phyloP scores from a whole-genome alignment of 345 rosid genomes.

The Camelina laxa region DNA sequence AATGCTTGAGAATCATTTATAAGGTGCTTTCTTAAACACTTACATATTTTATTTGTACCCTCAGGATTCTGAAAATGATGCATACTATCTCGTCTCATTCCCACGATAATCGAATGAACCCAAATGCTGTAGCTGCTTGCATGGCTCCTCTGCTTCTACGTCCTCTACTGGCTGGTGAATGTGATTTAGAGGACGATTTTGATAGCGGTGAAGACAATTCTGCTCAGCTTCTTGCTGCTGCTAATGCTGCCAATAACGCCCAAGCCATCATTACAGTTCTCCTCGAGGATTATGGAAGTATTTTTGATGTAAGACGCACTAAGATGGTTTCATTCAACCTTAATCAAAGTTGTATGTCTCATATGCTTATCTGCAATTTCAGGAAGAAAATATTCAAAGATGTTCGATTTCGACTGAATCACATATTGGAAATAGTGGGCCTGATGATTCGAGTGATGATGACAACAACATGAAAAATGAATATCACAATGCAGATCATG shows the following conservation, averaged over 20 bases:
- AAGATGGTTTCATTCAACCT: constrained; percentile 19
- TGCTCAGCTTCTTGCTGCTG: constrained; percentile 99
- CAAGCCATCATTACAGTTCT: constrained; percentile 85
- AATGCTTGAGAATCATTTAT: constrained; percentile 12
- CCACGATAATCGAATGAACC: constrained; percentile 89
- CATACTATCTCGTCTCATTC: constrained; percentile 78
- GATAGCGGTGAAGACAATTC: constrained; percentile 85
- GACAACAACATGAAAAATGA: constrained; percentile 79
- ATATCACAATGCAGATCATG: constrained; percentile 92
- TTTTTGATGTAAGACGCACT: constrained; percentile 80
- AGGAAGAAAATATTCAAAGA: constrained; percentile 95
- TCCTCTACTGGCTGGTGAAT: constrained; percentile 94
- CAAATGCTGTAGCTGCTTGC: constrained; percentile 99
- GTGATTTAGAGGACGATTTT: constrained; percentile 92
- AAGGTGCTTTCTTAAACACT: constrained; percentile 30
- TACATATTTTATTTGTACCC: constrained; percentile 27
- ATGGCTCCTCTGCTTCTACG: constrained; percentile 98
- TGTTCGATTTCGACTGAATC: constrained; percentile 95
- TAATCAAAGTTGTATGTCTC: constrained; percentile 2
- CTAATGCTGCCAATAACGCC: constrained; percentile 96
- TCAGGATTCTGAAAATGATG: constrained; percentile 96
- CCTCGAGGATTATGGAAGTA: constrained; percentile 83
- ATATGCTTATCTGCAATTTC: constrained; percentile 45
- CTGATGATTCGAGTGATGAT: constrained; percentile 90
- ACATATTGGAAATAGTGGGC: constrained; percentile 83